Base-by-base conservation (phyloP, 495 filamentous ascomycete genomes). In the Chaetomium tenue region DNA sequence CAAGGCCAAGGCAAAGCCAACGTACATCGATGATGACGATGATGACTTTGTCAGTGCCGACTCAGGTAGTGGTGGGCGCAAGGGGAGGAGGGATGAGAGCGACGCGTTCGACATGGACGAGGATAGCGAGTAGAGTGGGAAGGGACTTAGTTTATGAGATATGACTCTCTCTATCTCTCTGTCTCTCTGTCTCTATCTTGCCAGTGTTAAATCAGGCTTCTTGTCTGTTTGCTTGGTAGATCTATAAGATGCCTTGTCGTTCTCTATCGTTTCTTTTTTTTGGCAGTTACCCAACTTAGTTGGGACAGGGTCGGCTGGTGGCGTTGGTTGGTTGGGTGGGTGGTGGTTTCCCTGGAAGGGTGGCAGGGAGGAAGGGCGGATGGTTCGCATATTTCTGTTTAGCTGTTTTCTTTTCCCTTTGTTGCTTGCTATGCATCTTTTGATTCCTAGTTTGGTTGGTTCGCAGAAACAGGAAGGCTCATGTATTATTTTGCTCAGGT, bases 1-100 rank as follows among this genome's bases (percentile, higher is more conserved):
- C 8, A 81, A 75, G 66, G 61, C 67, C 50, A 81, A 75, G 66
- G 61, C 67, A 40, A 81, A 74, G 67, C 72, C 76, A 2, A 71
- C 76, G 9, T 72, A 77, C 39, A 46, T 81, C 23, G 80, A 82
- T 44, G 79, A 81, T 11, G 77, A 79, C 9, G 63, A 56, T 2
- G 68, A 70, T 54, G 22, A 33, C 33, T 58, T 64, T 54, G 46
- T 33, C n/a, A 33, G 46, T 7, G 48, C 26, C 13, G 50, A 23
- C 8, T 16, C 23, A 2, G 37, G 55, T 5, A 26, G 40, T 5
- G 37, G 55, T 16, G 39, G 50, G 15, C 18, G 33, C 0, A 64
- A 54, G 63, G 39, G 63, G 3, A 23, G 39, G 47, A 44, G 33
- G 63, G 44, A 50, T 20, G 33, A 46, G n/a, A 56, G 48, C 25